A percentile compares a stretch with the other conserved stretches of the same genome.
Conservation (phyloP, 75 land plant species). For the Sequoia sempervirens region DNA sequence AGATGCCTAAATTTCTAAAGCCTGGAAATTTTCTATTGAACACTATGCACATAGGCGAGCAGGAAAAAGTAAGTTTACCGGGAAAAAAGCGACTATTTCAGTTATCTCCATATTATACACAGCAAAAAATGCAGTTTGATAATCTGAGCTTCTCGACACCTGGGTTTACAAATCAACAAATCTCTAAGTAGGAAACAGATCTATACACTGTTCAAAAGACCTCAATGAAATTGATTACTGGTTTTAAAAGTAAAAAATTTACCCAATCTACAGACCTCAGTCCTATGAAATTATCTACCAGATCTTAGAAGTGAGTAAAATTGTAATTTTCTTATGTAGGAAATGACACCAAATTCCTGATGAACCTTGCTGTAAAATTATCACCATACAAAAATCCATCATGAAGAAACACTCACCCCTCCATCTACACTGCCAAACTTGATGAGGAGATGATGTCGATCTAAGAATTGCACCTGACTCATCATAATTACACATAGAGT, state of each 20-base stretch:
- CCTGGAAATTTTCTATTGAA: not conserved
- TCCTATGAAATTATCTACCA: not conserved
- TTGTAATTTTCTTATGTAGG: not conserved
- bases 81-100: constrained; percentile 81
- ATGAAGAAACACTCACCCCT: constrained; percentile 53
- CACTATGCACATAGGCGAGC: not conserved
- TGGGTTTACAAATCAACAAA: constrained; percentile 12
- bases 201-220: not conserved
- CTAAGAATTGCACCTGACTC: constrained; percentile 88
- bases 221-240: not conserved
- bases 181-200: constrained; percentile 4
- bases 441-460: constrained; percentile 86
- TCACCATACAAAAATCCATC: not conserved
- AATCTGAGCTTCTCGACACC: constrained; percentile 67
- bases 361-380: not conserved
- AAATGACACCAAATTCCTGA: not conserved
- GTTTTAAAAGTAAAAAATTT: not conserved
- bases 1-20: not conserved
- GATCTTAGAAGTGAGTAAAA: not conserved
- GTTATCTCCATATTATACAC: constrained; percentile 93
- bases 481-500: not conserved
- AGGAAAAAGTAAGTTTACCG: constrained; percentile 31
- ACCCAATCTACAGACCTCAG: not conserved
- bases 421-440: constrained; percentile 97
- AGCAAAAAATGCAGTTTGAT: constrained; percentile 82